phyloP scores from a whole-genome alignment of 768 basidiomycete species.

The Pulveroboletus sp. region DNA sequence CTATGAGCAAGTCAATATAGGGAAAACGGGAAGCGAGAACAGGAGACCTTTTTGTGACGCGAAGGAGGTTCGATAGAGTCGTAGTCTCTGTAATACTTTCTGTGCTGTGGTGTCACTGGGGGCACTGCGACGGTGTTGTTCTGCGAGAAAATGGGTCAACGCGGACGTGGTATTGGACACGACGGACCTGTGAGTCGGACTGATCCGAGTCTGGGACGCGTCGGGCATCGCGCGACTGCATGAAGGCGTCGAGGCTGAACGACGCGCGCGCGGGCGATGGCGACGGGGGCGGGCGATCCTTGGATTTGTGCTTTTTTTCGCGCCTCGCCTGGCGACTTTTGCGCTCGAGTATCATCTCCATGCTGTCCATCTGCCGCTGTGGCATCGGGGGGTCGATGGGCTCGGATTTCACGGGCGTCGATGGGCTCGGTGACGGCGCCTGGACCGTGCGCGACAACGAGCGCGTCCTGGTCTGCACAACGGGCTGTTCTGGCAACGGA shows the following conservation, averaged over 20 bases:
- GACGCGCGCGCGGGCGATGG: conserved; percentile 49
- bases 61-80: conserved; percentile 31
- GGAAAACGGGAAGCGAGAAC: neutral
- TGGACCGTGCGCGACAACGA: no score
- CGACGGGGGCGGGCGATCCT: conserved; percentile 51
- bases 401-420: conserved; percentile 65
- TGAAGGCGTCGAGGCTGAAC: conserved; percentile 46
- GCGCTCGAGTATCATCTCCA: conserved; percentile 76
- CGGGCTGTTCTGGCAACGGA: conserved; percentile 29
- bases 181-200: conserved; percentile 44
- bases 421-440: conserved; percentile 48
- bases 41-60: conserved; percentile 28
- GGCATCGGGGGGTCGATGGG: conserved; percentile 49
- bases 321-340: conserved; percentile 55
- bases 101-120: conserved; percentile 58
- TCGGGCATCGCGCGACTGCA: conserved; percentile 56
- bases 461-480: conserved; percentile 50
- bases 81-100: conserved; percentile 55
- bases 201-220: conserved; percentile 34
- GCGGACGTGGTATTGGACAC: conserved; percentile 14
- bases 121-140: conserved; percentile 27
- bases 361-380: conserved; percentile 62
- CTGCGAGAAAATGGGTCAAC: conserved; percentile 21
- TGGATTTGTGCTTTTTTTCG: conserved; percentile 45
- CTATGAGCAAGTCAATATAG: conserved; percentile 10